These are phyloP conservation scores for Botrytis cinerea DNA, from an alignment of 2,329 filamentous ascomycete genomes.

Conservation along the genomic window DNA sequence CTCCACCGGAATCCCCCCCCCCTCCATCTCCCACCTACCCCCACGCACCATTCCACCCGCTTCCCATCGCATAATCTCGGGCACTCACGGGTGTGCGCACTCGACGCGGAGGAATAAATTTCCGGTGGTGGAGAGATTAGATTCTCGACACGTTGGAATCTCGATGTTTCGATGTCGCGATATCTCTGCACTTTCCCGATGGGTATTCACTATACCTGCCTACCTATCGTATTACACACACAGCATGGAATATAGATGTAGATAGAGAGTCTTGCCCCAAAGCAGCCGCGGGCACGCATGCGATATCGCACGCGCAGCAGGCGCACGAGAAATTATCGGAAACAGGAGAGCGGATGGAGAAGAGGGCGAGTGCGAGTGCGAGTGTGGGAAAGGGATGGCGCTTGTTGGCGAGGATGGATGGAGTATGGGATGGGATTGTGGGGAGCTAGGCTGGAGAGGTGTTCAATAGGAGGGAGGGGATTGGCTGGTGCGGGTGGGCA, in stretches of 20 bases:
- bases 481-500: background rate
- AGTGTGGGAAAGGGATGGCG: background rate
- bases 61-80: slow-evolving; percentile 1
- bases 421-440: background rate
- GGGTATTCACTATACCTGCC: too few species aligned
- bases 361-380: too few species aligned
- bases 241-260: too few species aligned
- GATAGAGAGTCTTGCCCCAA: too few species aligned
- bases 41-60: background rate
- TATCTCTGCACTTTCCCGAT: background rate
- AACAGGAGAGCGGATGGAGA: background rate
- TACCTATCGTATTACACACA: background rate
- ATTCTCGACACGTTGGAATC: background rate
- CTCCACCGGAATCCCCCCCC: background rate
- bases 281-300: background rate
- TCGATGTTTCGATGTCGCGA: background rate
- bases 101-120: background rate
- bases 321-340: slow-evolving; percentile 13
- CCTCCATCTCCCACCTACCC: background rate
- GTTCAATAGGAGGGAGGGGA: background rate
- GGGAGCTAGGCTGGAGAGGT: background rate
- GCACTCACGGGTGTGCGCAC: background rate
- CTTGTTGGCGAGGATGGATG: background rate
- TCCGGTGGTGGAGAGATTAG: background rate
- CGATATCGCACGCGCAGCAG: slow-evolving; percentile 9